Percentiles rank a stretch among this genome's conserved stretches.
Conservation (phyloP, 2,329 filamentous ascomycete species). For the Trichocomaceae sp. region DNA sequence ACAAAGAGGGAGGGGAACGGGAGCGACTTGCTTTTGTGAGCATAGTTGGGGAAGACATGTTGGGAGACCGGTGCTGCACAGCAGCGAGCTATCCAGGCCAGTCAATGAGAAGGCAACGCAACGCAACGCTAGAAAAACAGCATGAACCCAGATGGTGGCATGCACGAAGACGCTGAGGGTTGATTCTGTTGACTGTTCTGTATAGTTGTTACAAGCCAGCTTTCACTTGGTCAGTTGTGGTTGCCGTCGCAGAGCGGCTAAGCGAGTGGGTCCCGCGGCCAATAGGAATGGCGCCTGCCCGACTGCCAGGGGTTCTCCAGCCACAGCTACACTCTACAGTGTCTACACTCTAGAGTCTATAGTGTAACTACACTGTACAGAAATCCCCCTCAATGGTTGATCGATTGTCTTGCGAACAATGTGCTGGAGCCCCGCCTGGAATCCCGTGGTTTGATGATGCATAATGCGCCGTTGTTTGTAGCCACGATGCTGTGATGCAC, state of each 20-base stretch:
- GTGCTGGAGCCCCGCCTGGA: neutral
- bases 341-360: too few species aligned
- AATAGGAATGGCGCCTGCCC: constrained; percentile 19
- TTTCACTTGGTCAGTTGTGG: constrained; percentile 18
- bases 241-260: constrained; percentile 11
- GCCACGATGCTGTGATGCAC: constrained; percentile 10
- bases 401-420: neutral
- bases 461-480: neutral
- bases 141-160: constrained; percentile 27
- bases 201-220: constrained; percentile 22
- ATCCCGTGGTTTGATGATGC: neutral
- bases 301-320: constrained; percentile 16
- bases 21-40: constrained; percentile 41
- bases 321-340: neutral
- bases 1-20: constrained; percentile 15
- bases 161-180: constrained; percentile 9
- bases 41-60: constrained; percentile 44
- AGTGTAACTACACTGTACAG: neutral
- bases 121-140: constrained; percentile 25
- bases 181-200: too few species aligned
- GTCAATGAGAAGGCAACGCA: constrained; percentile 23
- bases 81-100: constrained; percentile 35
- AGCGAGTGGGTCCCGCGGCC: constrained; percentile 17
- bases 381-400: neutral
- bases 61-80: constrained; percentile 41